Conservation (phyloP, 1,284 basidiomycete species). For the Malassezia caprae region DNA sequence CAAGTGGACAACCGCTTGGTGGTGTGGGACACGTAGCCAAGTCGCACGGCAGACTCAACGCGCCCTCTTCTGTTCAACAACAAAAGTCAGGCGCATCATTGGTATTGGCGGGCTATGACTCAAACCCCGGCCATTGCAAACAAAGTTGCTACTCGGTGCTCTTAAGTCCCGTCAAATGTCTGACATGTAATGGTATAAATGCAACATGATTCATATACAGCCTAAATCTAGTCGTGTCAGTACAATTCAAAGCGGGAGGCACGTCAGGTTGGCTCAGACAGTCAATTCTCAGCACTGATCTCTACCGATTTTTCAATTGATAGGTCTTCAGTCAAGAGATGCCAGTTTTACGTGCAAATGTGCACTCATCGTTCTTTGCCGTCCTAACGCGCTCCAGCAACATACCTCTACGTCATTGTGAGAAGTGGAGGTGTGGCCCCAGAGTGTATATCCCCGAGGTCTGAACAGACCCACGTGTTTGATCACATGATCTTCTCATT, state of each 20-base stretch:
- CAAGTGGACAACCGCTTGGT: neutral
- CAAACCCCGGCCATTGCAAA: slow-evolving; percentile 18
- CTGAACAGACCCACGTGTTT: neutral
- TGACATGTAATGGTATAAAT: neutral
- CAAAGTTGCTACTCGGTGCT: slow-evolving; percentile 15
- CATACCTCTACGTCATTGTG: neutral
- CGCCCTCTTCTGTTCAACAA: slow-evolving; percentile 6
- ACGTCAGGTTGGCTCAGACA: slow-evolving; percentile 8
- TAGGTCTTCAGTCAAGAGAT: slow-evolving; percentile 19
- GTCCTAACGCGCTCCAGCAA: neutral
- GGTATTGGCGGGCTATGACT: slow-evolving; percentile 21
- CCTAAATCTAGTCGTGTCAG: neutral
- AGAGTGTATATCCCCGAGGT: neutral
- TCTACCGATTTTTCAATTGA: neutral
- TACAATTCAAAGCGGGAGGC: neutral
- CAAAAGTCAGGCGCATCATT: slow-evolving; percentile 10
- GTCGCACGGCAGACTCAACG: neutral
- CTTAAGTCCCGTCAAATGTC: slow-evolving; percentile 18
- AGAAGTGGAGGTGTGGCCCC: neutral
- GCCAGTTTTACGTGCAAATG: slow-evolving; percentile 18
- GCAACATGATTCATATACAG: neutral
- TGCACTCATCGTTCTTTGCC: slow-evolving; percentile 9
- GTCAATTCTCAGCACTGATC: slow-evolving; percentile 10
- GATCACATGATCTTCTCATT: slow-evolving; percentile 1
- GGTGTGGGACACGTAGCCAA: slow-evolving; percentile 7